Evolutionary conservation across 176 grass and related monocot genomes (phyloP), one percentile per base, ranked within the genome.

Genomic region (Ensete glaucum): DNA sequence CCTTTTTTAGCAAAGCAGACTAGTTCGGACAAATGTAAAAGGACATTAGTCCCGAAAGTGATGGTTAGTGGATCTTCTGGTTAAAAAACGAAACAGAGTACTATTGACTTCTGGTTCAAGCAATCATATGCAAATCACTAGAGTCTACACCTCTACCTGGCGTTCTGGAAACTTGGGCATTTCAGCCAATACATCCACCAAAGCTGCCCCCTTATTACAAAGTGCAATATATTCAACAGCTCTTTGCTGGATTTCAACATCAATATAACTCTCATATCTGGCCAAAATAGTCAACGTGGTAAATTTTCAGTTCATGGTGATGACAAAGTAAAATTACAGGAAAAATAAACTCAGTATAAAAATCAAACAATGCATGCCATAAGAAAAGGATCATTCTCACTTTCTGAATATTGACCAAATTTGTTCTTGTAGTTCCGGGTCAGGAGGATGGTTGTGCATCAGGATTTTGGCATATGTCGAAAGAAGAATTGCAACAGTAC

Each of bases 191-290:
- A 96, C 83, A 83, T 96, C 93, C 50, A 85, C 78, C 58, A 96
- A 86, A 88, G 89, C 85, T 82, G 87, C 71, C 58, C 93, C 93
- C 72, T 96, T 96, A 63, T 54, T 92, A 80, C 85, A 86, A 64
- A 96, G 79, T 77, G 89, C 93, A 86, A 88, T 90, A 82, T 96
- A 96, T 77, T 96, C 89, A 67, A 92, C 87, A 49, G 95, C 90
- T 84, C 95, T 91, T 84, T 99, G 95, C 27, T 99, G 95, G 81
- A 99, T 91, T 81, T 99, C 95, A 74, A 91, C 95, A 66, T 99
- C 95, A 2, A 99, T 99, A 86, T 94, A 99, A 70, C 95, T 99
- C 78, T 93, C 95, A 0, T 94, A 93, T 89, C 95, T 99, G 81
- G 53, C 73, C 57, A 76, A 64, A 63, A 76, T 52, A 9, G 4